Conservation (phyloP, 306 rosid species). For the Sicyos edulis region DNA sequence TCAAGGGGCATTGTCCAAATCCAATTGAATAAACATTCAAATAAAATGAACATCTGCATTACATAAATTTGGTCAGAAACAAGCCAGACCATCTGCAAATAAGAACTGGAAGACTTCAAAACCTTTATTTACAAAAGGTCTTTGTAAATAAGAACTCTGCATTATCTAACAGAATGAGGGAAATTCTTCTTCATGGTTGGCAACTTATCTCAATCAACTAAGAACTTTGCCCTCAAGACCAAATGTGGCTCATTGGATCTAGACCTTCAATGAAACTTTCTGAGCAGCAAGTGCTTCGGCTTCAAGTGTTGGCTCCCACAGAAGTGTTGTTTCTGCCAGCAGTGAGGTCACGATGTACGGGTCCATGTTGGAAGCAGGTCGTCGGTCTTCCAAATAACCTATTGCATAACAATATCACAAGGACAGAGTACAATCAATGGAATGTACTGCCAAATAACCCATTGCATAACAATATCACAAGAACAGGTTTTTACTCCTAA, state of each 20-base stretch:
- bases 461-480: conserved; percentile 13
- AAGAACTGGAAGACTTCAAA: conserved; percentile 25
- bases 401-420: conserved; percentile 13
- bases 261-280: conserved; percentile 76
- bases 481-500: conserved; percentile 14
- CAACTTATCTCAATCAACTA: conserved; percentile 11
- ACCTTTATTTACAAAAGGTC: conserved; percentile 44
- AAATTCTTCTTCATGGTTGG: conserved; percentile 23
- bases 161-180: conserved; percentile 36
- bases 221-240: conserved; percentile 11
- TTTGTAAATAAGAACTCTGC: conserved; percentile 23
- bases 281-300: conserved; percentile 98
- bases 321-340: conserved; percentile 68
- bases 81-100: conserved; percentile 6
- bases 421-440: conserved; percentile 9
- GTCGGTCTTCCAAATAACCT: conserved; percentile 99
- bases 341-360: conserved; percentile 79
- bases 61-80: conserved; percentile 2
- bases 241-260: conserved; percentile 3
- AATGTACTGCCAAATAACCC: conserved; percentile 97
- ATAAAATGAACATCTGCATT: conserved; percentile 24
- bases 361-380: conserved; percentile 99
- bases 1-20: background rate
- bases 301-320: conserved; percentile 96
- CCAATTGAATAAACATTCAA: conserved; percentile 22